Percentiles rank a stretch among this genome's conserved stretches.
phyloP scores from a whole-genome alignment of 495 filamentous ascomycete species.

The Penicillium manginii region DNA sequence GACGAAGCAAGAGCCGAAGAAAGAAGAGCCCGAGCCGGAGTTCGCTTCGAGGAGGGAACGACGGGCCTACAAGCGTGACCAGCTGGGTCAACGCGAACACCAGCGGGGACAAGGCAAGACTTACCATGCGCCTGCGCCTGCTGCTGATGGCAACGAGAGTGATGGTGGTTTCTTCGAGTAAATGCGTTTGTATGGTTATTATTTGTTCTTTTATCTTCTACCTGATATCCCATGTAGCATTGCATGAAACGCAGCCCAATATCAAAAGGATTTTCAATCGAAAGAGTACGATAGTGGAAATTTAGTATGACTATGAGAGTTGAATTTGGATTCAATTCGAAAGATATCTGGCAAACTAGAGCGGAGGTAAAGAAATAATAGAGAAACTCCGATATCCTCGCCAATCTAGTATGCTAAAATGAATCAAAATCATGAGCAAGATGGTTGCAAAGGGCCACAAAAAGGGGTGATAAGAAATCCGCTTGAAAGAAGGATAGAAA shows the following conservation, averaged over 20 bases:
- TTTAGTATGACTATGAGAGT: background rate
- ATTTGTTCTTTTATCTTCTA: slow-evolving; percentile 16
- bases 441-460: background rate
- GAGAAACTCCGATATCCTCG: slow-evolving; percentile 21
- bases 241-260: slow-evolving; percentile 10
- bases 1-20: slow-evolving; percentile 19
- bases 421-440: slow-evolving; percentile 3
- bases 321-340: background rate
- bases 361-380: background rate
- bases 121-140: slow-evolving; percentile 13
- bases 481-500: background rate
- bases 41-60: slow-evolving; percentile 12
- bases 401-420: slow-evolving; percentile 24
- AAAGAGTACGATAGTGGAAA: background rate
- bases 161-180: slow-evolving; percentile 60
- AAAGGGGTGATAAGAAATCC: background rate
- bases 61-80: slow-evolving; percentile 10
- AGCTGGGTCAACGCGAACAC: slow-evolving; percentile 19
- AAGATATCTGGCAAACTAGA: background rate
- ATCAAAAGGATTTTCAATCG: background rate
- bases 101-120: slow-evolving; percentile 15
- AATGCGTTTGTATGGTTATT: slow-evolving; percentile 15
- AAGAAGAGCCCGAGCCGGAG: slow-evolving; percentile 1
- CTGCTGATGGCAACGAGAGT: slow-evolving; percentile 46
- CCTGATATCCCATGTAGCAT: slow-evolving; percentile 30